A percentile compares a stretch with the other conserved stretches of the same genome.
Conservation (phyloP, 1,284 basidiomycete genomes). For the Boletus sp. region DNA sequence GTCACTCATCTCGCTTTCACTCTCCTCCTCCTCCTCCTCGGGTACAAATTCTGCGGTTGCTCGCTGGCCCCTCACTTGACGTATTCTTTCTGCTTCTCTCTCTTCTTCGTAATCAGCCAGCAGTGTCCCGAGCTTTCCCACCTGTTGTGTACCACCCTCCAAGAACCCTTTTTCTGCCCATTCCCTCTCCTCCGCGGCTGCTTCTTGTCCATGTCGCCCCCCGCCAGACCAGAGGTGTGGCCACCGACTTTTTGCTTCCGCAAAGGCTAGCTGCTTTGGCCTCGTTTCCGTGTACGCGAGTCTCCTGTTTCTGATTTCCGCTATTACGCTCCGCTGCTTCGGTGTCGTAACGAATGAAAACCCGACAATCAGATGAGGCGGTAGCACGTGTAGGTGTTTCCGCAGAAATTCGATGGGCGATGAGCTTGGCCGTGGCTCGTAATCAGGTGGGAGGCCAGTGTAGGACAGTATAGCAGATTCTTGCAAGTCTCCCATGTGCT, state of each 20-base stretch:
- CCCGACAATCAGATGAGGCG: slow-evolving; percentile 55
- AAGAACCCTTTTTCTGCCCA: slow-evolving; percentile 67
- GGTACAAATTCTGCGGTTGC: slow-evolving; percentile 50
- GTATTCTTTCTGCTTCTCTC: slow-evolving; percentile 59
- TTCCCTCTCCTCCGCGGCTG: slow-evolving; percentile 58
- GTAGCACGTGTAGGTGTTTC: slow-evolving; percentile 56
- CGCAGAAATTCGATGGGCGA: slow-evolving; percentile 60
- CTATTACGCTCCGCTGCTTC: slow-evolving; percentile 58
- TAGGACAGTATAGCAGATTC: slow-evolving; percentile 51
- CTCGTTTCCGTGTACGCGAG: slow-evolving; percentile 52
- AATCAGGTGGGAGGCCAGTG: slow-evolving; percentile 54
- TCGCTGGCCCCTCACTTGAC: slow-evolving; percentile 41
- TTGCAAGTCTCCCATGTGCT: slow-evolving; percentile 33
- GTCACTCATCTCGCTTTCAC: slow-evolving; percentile 43
- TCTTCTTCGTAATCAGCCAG: slow-evolving; percentile 72
- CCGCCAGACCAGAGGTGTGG: slow-evolving; percentile 61
- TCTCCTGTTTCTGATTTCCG: slow-evolving; percentile 65
- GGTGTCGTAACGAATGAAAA: slow-evolving; percentile 66
- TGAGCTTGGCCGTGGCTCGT: slow-evolving; percentile 55
- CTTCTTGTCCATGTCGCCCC: slow-evolving; percentile 45
- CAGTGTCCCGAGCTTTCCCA: slow-evolving; percentile 65
- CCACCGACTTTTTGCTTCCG: slow-evolving; percentile 53
- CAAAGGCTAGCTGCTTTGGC: slow-evolving; percentile 52
- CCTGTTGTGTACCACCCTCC: slow-evolving; percentile 51
- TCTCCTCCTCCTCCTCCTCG: slow-evolving; percentile 66